Percentiles rank a stretch among this genome's conserved stretches.
Evolutionary conservation across 495 filamentous ascomycete species (phyloP).

Genomic region (Aspergillus biplanus): DNA sequence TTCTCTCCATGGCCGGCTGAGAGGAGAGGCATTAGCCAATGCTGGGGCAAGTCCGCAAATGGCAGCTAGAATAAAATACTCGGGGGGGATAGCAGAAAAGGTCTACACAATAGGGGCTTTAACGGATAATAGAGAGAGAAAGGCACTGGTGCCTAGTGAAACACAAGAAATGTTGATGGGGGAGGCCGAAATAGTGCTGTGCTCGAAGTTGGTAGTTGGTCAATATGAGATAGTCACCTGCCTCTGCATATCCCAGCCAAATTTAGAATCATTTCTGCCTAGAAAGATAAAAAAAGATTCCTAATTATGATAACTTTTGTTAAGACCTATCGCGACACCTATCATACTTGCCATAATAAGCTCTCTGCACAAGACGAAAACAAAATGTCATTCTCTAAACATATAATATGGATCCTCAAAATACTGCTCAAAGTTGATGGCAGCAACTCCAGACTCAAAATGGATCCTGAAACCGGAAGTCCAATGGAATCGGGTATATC

Average conservation of each 20-base stretch:
- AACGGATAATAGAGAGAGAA: background rate
- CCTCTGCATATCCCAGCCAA: background rate
- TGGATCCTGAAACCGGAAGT: background rate
- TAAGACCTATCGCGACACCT: constrained; percentile 9
- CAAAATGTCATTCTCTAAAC: background rate
- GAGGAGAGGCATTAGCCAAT: no score
- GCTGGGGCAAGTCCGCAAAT: no score
- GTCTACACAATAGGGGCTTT: background rate
- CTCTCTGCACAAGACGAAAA: constrained; percentile 11
- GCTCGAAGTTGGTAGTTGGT: background rate
- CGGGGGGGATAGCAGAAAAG: background rate
- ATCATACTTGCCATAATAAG: constrained; percentile 20
- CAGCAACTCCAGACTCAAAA: background rate
- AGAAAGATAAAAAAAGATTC: background rate
- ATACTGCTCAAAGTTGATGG: no score
- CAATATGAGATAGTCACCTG: background rate
- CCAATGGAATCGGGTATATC: background rate
- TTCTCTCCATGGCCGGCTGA: background rate
- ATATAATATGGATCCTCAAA: background rate
- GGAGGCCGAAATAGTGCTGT: no score
- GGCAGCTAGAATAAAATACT: no score
- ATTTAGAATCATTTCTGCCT: background rate
- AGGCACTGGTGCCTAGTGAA: background rate
- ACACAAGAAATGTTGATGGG: background rate
- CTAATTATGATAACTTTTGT: constrained; percentile 5